Conservation (phyloP, 352 stramenopile genomes). For the Pythium utonaiense region DNA sequence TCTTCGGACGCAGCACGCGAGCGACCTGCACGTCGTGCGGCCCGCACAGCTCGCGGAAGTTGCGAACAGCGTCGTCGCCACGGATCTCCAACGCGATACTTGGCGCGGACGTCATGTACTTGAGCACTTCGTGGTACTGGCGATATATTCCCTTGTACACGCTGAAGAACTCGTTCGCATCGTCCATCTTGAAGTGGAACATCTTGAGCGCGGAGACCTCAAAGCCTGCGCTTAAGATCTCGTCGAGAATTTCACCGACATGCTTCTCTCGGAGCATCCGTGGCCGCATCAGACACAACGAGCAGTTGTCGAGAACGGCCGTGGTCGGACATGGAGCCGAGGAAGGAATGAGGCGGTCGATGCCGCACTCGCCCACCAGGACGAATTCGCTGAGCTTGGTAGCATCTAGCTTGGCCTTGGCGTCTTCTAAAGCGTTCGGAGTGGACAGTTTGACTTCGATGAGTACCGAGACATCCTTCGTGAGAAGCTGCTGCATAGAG, state of each 20-base stretch:
- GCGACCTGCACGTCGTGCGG: constrained; percentile 90
- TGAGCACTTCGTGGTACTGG: constrained; percentile 85
- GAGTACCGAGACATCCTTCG: constrained; percentile 47
- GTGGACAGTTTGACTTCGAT: constrained; percentile 39
- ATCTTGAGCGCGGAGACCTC: constrained; percentile 88
- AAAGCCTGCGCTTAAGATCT: constrained; percentile 78
- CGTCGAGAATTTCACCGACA: constrained; percentile 74
- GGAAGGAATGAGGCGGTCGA: constrained; percentile 16
- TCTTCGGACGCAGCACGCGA: constrained; percentile 75
- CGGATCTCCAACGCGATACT: constrained; percentile 89
- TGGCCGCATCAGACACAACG: constrained; percentile 55
- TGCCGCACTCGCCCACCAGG: constrained; percentile 20
- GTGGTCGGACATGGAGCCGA: constrained; percentile 33
- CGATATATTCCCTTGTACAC: constrained; percentile 78
- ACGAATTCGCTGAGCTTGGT: constrained; percentile 17
- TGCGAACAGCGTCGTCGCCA: constrained; percentile 69
- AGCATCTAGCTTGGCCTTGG: constrained; percentile 21
- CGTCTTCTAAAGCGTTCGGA: constrained; percentile 27
- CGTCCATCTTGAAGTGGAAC: constrained; percentile 71
- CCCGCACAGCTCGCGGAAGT: constrained; percentile 82
- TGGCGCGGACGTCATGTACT: constrained; percentile 87
- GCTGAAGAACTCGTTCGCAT: constrained; percentile 89
- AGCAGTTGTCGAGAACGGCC: constrained; percentile 63
- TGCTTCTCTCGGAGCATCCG: constrained; percentile 56
- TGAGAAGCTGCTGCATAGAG: constrained; percentile 20